Evolutionary conservation across 148 eudicot genomes (phyloP), one percentile per base, ranked within the genome.

Genomic region (Arbutus unedo): DNA sequence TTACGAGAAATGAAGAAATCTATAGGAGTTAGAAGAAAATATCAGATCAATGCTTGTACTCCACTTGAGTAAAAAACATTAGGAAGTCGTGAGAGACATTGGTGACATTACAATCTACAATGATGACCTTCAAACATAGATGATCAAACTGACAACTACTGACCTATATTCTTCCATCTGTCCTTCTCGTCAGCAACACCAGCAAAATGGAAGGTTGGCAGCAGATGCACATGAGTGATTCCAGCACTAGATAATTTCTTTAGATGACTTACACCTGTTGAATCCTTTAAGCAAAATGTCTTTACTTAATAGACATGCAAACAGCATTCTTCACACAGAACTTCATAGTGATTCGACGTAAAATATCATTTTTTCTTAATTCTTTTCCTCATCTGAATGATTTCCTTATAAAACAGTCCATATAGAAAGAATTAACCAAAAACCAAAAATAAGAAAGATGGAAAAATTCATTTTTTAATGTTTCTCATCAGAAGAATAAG

Each of bases 201-300:
- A 78, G 92, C 98, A 91, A 96, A 96, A 60, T 96, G 98, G 86
- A 93, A 96, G 86, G 94, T 92, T 85, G 99, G 99, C 59, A 96
- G 86, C 84, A 96, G 89, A 90, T 96, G 98, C 56, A 96, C 88
- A 86, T 96, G 99, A 83, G 98, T 93, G 74, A 96, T 89, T 85
- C 99, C 99, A 82, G 98, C 98, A 87, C 83, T 78, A 8, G 99
- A 93, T 77, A 96, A 88, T 84, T 88, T 94, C 88, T 89, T 93
- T 78, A 96, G 87, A 89, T 96, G 99, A 78, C n/a, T 83, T 50
- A 93, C 85, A 74, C 98, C 92, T 38, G 95, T 93, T 60, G 99
- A 94, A 67, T 94, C 93, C 99, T 96, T 89, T 87, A 89, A 70
- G 74, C 55, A 81, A 51, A 57, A 83, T 62, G 25, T 73, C 21